Conservation (phyloP, 23 red algal species). For the Gracilaria gracilis region DNA sequence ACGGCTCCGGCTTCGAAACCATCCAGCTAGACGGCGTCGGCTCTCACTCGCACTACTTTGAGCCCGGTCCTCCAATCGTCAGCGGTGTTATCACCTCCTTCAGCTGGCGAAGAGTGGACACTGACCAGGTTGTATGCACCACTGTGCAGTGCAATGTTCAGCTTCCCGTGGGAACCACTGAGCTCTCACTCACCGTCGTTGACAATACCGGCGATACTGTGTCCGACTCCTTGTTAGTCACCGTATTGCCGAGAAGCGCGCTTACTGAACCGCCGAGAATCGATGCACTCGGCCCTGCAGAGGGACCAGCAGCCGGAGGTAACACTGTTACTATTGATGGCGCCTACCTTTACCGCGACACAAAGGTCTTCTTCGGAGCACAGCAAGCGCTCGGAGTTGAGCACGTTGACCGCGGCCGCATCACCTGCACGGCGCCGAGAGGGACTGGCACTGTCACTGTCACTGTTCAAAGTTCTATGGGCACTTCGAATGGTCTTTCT, state of each 20-base stretch:
- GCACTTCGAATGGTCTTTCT: constrained; percentile 38
- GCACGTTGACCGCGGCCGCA: constrained; percentile 31
- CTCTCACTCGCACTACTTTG: constrained; percentile 68
- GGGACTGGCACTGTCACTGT: constrained; percentile 54
- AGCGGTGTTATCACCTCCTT: constrained; percentile 58
- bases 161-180: constrained; percentile 55
- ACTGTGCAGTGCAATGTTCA: constrained; percentile 1
- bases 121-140: constrained; percentile 21
- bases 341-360: constrained; percentile 32
- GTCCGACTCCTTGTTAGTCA: constrained; percentile 41
- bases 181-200: constrained; percentile 41
- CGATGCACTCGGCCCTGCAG: constrained; percentile 23
- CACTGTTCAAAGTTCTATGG: constrained; percentile 41
- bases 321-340: constrained; percentile 63
- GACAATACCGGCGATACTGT: constrained; percentile 61
- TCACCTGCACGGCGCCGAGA: constrained; percentile 53
- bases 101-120: constrained; percentile 41
- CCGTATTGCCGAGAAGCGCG: constrained; percentile 45
- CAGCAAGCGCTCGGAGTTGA: constrained; percentile 39
- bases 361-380: constrained; percentile 44
- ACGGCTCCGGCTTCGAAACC: constrained; percentile 45
- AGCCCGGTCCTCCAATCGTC: constrained; percentile 58
- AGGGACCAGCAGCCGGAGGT: constrained; percentile 34
- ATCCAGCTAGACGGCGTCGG: constrained; percentile 48
- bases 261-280: constrained; percentile 50